Evolutionary conservation across 73 alveolate genomes (phyloP).

Genomic region (Breviolum minutum): DNA sequence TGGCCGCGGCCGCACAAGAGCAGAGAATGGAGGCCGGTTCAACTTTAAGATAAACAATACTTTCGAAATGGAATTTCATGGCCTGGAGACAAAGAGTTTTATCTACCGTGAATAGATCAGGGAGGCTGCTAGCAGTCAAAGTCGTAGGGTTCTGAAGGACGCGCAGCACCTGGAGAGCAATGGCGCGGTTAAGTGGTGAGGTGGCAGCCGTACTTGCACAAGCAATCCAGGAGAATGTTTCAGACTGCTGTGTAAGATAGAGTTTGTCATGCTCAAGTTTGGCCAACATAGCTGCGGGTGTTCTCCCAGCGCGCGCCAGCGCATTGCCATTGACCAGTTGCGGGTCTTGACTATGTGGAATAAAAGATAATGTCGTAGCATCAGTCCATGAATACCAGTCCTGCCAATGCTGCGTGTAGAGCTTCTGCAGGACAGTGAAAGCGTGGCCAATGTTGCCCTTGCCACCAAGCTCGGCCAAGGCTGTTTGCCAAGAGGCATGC

Average conservation of each 20-base stretch:
- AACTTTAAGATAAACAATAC: neutral
- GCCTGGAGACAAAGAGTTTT: neutral
- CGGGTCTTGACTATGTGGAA: neutral
- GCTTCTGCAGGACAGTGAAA: neutral
- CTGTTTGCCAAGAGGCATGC: constrained; percentile 14
- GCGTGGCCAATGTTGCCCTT: neutral
- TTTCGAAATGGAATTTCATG: neutral
- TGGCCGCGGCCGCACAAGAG: neutral
- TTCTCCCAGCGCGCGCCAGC: constrained; percentile 13
- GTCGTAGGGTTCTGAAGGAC: neutral
- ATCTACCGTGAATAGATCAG: neutral
- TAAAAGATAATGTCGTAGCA: neutral
- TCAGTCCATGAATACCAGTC: neutral
- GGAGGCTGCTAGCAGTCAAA: neutral
- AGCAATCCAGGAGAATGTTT: neutral
- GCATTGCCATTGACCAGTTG: neutral
- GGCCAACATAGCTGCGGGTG: neutral
- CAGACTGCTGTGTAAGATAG: neutral
- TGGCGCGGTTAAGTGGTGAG: neutral
- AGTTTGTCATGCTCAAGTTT: neutral
- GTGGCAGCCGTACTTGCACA: neutral
- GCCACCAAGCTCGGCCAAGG: neutral
- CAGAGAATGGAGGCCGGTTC: neutral
- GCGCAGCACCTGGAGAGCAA: neutral
- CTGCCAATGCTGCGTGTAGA: constrained; percentile 13